Conservation (phyloP, 2,329 filamentous ascomycete genomes). For the Elsinoe australis region DNA sequence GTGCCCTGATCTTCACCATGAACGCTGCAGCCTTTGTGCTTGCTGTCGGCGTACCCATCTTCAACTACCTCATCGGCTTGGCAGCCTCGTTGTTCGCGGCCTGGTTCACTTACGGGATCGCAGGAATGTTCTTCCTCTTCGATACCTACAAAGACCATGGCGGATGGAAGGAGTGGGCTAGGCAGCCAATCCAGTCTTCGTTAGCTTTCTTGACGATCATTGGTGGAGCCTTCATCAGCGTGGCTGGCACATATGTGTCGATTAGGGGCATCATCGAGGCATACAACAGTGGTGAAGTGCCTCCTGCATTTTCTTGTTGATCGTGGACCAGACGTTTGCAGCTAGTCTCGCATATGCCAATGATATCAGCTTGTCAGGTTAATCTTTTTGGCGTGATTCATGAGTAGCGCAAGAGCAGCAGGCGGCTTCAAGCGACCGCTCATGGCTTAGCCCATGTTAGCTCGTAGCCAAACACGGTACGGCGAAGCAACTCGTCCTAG, state of each 20-base stretch:
- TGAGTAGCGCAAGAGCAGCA: too few species aligned
- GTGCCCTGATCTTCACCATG: constrained; percentile 39
- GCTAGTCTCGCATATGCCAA: too few species aligned
- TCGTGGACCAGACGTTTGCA: too few species aligned
- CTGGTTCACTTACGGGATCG: constrained; percentile 47
- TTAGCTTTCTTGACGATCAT: constrained; percentile 39
- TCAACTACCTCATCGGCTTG: constrained; percentile 48
- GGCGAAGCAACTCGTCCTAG: constrained; percentile 66
- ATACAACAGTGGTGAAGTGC: constrained; percentile 27
- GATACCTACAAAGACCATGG: constrained; percentile 41
- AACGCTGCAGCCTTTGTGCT: constrained; percentile 40
- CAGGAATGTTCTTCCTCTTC: constrained; percentile 26
- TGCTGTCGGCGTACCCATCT: constrained; percentile 46
- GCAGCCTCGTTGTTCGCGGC: constrained; percentile 45
- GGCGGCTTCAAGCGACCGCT: too few species aligned
- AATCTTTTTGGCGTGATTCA: too few species aligned
- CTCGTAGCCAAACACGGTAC: constrained; percentile 74
- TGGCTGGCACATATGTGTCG: constrained; percentile 45
- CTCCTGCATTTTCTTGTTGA: constrained; percentile 26
- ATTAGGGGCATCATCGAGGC: constrained; percentile 34
- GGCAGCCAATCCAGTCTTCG: constrained; percentile 30
- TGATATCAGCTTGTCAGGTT: too few species aligned
- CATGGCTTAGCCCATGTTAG: constrained; percentile 50
- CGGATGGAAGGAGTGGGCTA: constrained; percentile 34
- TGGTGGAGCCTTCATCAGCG: constrained; percentile 43